Evolutionary conservation across 345 rosid species (phyloP).

Genomic region (Brassica carinata): DNA sequence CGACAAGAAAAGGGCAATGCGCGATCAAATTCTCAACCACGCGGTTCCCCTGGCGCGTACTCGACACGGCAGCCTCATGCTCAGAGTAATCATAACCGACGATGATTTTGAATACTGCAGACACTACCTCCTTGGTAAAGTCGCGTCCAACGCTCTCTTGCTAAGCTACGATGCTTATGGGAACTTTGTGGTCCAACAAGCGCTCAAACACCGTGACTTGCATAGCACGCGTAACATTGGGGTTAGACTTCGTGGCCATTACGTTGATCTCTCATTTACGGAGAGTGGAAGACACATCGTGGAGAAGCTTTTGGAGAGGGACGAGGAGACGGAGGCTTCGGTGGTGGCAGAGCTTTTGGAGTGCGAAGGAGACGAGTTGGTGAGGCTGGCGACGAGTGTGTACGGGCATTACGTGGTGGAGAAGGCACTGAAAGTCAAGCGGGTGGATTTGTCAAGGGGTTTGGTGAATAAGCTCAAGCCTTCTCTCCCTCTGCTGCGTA

Average conservation of each 20-base stretch:
- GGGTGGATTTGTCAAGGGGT: neutral
- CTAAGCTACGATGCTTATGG: neutral
- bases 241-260: conserved; percentile 4
- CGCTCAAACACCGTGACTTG: neutral
- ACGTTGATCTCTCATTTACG: neutral
- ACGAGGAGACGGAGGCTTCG: neutral
- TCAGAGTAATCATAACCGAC: conserved; percentile 18
- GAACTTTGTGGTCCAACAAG: neutral
- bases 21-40: neutral
- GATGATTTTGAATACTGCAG: neutral
- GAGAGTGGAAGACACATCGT: conserved; percentile 23
- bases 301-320: neutral
- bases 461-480: conserved; percentile 13
- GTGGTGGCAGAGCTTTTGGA: conserved; percentile 11
- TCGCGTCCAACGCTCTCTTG: neutral
- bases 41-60: neutral
- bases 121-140: neutral
- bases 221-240: neutral
- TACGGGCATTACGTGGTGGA: conserved; percentile 26
- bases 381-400: conserved; percentile 23
- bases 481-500: neutral
- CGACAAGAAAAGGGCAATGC: neutral
- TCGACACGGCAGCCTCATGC: conserved; percentile 14
- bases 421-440: neutral
- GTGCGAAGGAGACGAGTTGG: neutral